Evolutionary conservation across 108 stramenopile genomes (phyloP).

Genomic region (Cyclotella baltica): DNA sequence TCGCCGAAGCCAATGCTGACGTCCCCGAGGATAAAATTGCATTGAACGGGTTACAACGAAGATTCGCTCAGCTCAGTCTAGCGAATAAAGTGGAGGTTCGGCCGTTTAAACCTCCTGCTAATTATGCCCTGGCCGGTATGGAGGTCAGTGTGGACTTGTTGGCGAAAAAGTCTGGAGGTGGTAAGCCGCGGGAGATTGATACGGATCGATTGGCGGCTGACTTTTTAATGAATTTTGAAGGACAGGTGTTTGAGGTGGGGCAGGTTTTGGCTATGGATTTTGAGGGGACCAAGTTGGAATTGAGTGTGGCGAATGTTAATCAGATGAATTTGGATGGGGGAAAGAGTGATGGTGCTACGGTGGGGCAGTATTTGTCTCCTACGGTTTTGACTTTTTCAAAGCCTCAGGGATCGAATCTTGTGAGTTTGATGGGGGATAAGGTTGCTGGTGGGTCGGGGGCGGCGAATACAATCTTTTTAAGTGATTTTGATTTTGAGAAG

Average conservation of each 20-base stretch:
- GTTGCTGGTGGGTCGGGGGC: slow-evolving; percentile 75
- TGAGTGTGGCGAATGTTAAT: slow-evolving; percentile 55
- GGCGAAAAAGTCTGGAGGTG: slow-evolving; percentile 69
- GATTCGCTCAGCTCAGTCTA: slow-evolving; percentile 68
- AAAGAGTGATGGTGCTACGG: slow-evolving; percentile 14
- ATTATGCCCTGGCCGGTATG: slow-evolving; percentile 70
- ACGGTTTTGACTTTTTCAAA: slow-evolving; percentile 72
- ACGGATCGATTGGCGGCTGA: slow-evolving; percentile 79
- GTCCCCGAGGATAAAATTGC: slow-evolving; percentile 78
- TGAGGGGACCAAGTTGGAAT: slow-evolving; percentile 89
- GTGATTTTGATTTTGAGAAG: slow-evolving; percentile 97
- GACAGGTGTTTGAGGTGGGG: slow-evolving; percentile 81
- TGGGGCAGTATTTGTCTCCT: slow-evolving; percentile 74
- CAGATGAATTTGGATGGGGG: slow-evolving; percentile 51
- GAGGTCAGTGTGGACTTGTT: slow-evolving; percentile 78
- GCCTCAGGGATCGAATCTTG: slow-evolving; percentile 49
- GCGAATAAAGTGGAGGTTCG: slow-evolving; percentile 59
- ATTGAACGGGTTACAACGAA: slow-evolving; percentile 87
- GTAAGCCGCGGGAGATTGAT: slow-evolving; percentile 68
- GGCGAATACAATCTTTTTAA: slow-evolving; percentile 82
- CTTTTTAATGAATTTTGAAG: slow-evolving; percentile 72
- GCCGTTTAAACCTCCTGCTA: slow-evolving; percentile 64
- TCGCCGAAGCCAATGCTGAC: slow-evolving; percentile 69
- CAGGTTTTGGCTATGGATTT: slow-evolving; percentile 86
- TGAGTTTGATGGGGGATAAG: slow-evolving; percentile 64